Evolutionary conservation across 148 eudicot species (phyloP), one percentile per base, ranked within the genome.

Genomic region (Persicaria maculosa): DNA sequence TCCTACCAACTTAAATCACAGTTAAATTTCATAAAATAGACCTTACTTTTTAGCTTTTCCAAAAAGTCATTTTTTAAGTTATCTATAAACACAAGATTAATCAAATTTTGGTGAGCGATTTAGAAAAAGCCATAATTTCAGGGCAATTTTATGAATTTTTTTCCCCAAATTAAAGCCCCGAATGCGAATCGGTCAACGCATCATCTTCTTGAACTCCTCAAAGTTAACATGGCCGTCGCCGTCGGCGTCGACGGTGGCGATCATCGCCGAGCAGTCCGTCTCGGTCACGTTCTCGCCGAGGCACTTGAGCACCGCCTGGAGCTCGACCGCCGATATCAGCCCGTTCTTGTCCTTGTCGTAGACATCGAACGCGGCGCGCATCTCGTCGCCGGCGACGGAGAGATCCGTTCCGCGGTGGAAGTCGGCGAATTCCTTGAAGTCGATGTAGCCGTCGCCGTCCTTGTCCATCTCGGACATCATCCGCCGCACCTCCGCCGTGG

Each of bases 191-290:
- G 2, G 3, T 74, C 77, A 74, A 50, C 76, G 72, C 93, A 93
- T 93, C 97, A 93, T 93, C 90, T 85, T 88, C 90, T 86, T 86
- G 52, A 93, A 93, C 85, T 93, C 97, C 31, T 86, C 93, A 45
- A 93, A 93, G 73, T 84, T 78, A 31, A 93, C 97, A 43, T 75
- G 76, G 0, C 97, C 96, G 62, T 93, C 96, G 14, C 96, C 96
- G 16, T 93, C 91, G 0, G 73, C 79, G 40, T 90, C 97, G 31
- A 93, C 90, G 1, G 85, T 76, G 2, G 44, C 9, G 70, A 93
- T 90, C 97, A 93, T 93, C 62, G 74, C 72, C 31, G 69, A 22
- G 48, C 96, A 90, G 31, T 85, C 93, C 57, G 79, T 71, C 12
- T 76, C 7, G 16, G 93, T 72, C 72, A 86, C 83, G 64, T 83